Evolutionary conservation across 192 early-diverging fungal genomes (phyloP).

Genomic region (Helicostylum pulchrum): DNA sequence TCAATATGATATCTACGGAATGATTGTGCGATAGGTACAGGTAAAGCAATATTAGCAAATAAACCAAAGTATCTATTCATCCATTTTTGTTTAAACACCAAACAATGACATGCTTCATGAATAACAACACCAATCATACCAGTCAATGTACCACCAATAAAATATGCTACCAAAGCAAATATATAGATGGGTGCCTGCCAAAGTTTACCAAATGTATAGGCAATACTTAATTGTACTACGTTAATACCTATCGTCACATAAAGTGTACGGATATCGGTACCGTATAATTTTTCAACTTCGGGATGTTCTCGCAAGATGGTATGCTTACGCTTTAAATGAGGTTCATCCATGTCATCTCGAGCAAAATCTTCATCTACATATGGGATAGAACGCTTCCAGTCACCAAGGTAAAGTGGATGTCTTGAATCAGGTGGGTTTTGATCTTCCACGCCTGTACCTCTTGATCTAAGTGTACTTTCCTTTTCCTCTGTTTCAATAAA

Average conservation of each 20-base stretch:
- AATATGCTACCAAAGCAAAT: slow-evolving; percentile 67
- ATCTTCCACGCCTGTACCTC: not conserved
- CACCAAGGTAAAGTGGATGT: slow-evolving; percentile 75
- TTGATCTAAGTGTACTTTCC: slow-evolving; percentile 2
- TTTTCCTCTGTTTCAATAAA: slow-evolving; percentile 21
- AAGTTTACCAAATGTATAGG: slow-evolving; percentile 74
- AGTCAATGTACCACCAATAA: slow-evolving; percentile 82
- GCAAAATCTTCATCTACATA: slow-evolving; percentile 69
- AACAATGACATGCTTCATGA: slow-evolving; percentile 90
- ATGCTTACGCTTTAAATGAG: slow-evolving; percentile 86
- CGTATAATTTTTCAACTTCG: slow-evolving; percentile 83
- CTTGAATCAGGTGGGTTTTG: slow-evolving; percentile 55
- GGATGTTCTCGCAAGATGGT: slow-evolving; percentile 86
- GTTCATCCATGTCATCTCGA: slow-evolving; percentile 89
- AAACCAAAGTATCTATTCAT: slow-evolving; percentile 81
- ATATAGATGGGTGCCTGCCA: slow-evolving; percentile 56
- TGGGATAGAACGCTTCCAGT: slow-evolving; percentile 81
- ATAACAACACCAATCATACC: slow-evolving; percentile 80
- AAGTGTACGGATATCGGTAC: slow-evolving; percentile 76
- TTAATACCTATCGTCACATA: slow-evolving; percentile 66
- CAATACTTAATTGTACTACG: slow-evolving; percentile 67
- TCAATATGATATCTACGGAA: slow-evolving; percentile 90
- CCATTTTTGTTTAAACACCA: slow-evolving; percentile 69
- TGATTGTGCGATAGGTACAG: slow-evolving; percentile 73
- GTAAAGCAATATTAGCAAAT: slow-evolving; percentile 84